Percentiles rank a stretch among this genome's conserved stretches.
Evolutionary conservation across 306 rosid genomes (phyloP).

Genomic region (Malus orientalis): DNA sequence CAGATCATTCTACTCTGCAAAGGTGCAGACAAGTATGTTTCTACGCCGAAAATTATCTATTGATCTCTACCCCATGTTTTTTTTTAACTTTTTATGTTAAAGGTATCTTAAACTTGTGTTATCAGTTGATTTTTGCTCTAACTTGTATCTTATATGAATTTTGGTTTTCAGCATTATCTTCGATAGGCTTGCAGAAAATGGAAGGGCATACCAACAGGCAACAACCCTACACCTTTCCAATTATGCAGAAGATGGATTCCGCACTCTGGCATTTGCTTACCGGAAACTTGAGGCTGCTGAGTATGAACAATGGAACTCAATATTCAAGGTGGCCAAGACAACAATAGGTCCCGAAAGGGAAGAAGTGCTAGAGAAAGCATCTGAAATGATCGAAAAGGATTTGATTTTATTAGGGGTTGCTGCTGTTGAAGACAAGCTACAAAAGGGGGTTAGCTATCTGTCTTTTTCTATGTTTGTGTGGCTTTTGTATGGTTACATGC

Average conservation of each 20-base stretch:
- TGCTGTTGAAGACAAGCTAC: conserved; percentile 34
- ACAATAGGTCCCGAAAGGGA: conserved; percentile 19
- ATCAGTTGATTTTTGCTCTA: neutral
- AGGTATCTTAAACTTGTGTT: neutral
- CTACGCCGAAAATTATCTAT: neutral
- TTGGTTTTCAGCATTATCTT: conserved; percentile 24
- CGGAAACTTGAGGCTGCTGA: conserved; percentile 12
- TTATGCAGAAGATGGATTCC: conserved; percentile 29
- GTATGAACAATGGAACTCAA: conserved; percentile 19
- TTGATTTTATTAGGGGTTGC: conserved; percentile 19
- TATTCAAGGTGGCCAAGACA: conserved; percentile 16
- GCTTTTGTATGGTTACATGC: neutral
- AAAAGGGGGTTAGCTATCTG: conserved; percentile 16
- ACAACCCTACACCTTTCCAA: conserved; percentile 21
- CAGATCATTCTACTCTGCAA: conserved; percentile 24
- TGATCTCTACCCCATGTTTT: neutral
- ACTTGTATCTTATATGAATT: neutral
- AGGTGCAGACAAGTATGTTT: conserved; percentile 31
- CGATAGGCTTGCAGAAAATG: conserved; percentile 18
- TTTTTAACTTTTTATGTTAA: neutral
- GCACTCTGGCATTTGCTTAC: conserved; percentile 27
- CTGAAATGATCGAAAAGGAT: conserved; percentile 27
- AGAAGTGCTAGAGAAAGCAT: conserved; percentile 3
- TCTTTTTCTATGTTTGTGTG: neutral
- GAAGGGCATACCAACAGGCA: conserved; percentile 17